Evolutionary conservation across 2,329 filamentous ascomycete genomes (phyloP), one percentile per base, ranked within the genome.

Genomic region (Nemania sp.): DNA sequence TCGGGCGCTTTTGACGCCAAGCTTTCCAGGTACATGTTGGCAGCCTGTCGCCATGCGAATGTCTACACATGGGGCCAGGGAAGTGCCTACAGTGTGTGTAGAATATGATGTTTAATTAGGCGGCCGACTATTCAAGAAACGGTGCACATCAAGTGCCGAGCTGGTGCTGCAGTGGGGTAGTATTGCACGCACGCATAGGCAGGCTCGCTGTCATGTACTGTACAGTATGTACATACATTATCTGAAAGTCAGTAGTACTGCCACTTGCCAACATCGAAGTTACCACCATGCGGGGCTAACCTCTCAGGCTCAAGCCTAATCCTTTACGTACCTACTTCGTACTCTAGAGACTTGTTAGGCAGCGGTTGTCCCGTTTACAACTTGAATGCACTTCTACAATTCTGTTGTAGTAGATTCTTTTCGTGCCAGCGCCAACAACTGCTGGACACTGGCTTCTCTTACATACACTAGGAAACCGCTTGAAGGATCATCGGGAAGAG

Each of bases 1-100:
- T 43, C 26, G 22, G 41, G 26, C 24, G 17, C 34, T 26, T 49
- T 22, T 8, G 42, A 19, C 28, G 37, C 46, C 28, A 49, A 49
- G 46, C n/a, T 34, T 8, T 6, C 23, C 14, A 11, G 23, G 37
- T 42, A 15, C n/a, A n/a, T n/a, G n/a, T n/a, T n/a, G 46, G 39
- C 15, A 24, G 11, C 11, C 23, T 23, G 12, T 23, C 30, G 23
- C 37, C 30, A 30, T 30, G 47, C 22, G 20, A 40, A 11, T 37
- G 28, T 20, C 46, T 42, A 23, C n/a, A n/a, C n/a, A n/a, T n/a
- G n/a, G n/a, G n/a, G n/a, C n/a, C n/a, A n/a, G n/a, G n/a, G n/a
- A n/a, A 36, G n/a, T 42, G 22, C 9, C 36, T 19, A 20, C 20
- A 31, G n/a, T 11, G 1, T 39, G 11, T 11, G 12, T 22, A 22